These are phyloP conservation scores for Omphalotus guepiniiformis DNA, from an alignment of 768 basidiomycete genomes.

Conservation along the genomic window DNA sequence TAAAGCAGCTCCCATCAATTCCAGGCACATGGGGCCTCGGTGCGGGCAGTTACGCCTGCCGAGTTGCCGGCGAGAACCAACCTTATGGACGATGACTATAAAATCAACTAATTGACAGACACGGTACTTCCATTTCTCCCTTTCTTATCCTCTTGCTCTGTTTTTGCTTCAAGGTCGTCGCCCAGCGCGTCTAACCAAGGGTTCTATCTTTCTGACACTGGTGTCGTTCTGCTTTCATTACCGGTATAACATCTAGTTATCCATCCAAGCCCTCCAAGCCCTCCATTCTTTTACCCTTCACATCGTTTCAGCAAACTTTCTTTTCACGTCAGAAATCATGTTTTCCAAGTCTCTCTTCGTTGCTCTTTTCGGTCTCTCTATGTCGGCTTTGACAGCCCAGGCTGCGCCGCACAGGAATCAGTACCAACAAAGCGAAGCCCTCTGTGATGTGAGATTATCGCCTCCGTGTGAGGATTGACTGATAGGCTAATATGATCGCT, in stretches of 20 bases:
- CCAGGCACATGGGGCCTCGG: too few species aligned
- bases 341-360: slow-evolving; percentile 7
- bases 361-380: slow-evolving; percentile 1
- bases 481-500: neutral
- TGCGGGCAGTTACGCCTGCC: too few species aligned
- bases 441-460: neutral
- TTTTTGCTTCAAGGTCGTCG: slow-evolving; percentile 8
- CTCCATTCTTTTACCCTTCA: slow-evolving; percentile 1
- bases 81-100: neutral
- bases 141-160: neutral
- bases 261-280: slow-evolving; percentile 1
- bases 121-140: neutral
- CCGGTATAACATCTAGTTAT: slow-evolving; percentile 2
- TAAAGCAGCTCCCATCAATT: too few species aligned
- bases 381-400: neutral
- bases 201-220: slow-evolving; percentile 7
- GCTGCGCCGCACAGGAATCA: neutral
- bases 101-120: neutral
- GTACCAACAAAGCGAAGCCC: too few species aligned
- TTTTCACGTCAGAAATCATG: slow-evolving; percentile 8
- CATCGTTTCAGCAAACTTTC: too few species aligned
- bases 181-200: slow-evolving; percentile 7
- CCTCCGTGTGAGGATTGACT: neutral
- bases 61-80: too few species aligned
- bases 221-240: slow-evolving; percentile 7